Conservation (phyloP, 2,329 filamentous ascomycete species). For the Fusarium sp. region DNA sequence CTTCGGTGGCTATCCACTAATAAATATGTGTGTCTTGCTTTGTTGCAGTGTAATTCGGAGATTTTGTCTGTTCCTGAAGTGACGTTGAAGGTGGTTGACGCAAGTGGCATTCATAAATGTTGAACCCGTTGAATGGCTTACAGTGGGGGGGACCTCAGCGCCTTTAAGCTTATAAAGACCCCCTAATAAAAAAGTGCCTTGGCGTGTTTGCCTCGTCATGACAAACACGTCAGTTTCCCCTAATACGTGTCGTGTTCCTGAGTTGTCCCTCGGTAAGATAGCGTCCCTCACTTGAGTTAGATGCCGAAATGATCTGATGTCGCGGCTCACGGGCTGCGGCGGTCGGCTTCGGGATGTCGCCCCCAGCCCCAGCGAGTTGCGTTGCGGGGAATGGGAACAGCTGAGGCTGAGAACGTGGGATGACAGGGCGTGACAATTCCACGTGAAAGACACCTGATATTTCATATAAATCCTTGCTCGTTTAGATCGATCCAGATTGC, state of each 20-base stretch:
- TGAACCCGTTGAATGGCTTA: not conserved
- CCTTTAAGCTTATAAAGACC: conserved; percentile 37
- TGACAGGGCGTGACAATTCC: not conserved
- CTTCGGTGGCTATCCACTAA: not conserved
- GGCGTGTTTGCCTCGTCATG: not conserved
- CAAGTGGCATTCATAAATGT: conserved; percentile 11
- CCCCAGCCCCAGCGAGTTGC: not conserved
- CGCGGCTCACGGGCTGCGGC: conserved; percentile 12
- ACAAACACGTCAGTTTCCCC: conserved; percentile 9
- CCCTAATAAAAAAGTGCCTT: conserved; percentile 1
- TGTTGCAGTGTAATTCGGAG: not conserved
- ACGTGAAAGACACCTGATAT: not conserved
- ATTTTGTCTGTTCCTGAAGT: not conserved
- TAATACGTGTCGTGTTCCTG: conserved; percentile 15
- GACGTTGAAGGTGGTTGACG: conserved; percentile 20
- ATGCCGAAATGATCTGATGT: conserved; percentile 32
- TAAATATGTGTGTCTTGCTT: not conserved
- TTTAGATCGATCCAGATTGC: not conserved
- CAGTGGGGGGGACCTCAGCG: conserved; percentile 14
- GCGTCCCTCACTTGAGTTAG: not conserved
- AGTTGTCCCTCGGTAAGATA: conserved; percentile 35
- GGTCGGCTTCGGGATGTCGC: conserved; percentile 35
- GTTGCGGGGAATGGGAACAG: conserved; percentile 20
- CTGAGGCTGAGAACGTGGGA: not conserved
- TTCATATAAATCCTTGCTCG: not conserved